Percentiles rank a stretch among this genome's conserved stretches.
phyloP scores from a whole-genome alignment of 192 early-diverging fungal species.

The Mortierella hygrophila region DNA sequence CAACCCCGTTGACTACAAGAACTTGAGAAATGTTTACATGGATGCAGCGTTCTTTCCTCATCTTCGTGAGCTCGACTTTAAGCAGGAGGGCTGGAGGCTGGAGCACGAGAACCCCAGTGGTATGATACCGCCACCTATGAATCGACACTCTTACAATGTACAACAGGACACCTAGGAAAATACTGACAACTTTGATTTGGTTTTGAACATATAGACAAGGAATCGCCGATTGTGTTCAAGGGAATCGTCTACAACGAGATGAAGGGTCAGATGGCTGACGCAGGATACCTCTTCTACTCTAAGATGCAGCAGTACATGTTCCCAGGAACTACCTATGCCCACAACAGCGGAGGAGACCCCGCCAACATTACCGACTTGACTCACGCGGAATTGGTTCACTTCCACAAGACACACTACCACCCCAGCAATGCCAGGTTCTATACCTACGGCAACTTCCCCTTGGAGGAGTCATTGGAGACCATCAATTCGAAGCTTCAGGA shows the following conservation, averaged over 20 bases:
- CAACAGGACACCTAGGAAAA: neutral
- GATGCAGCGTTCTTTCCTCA: constrained; percentile 89
- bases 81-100: constrained; percentile 95
- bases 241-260: constrained; percentile 99
- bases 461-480: constrained; percentile 79
- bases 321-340: constrained; percentile 83
- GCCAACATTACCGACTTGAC: constrained; percentile 88
- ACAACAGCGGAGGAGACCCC: constrained; percentile 94
- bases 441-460: constrained; percentile 88
- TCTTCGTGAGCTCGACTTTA: constrained; percentile 88
- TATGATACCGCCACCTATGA: neutral
- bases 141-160: constrained; percentile 26
- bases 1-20: constrained; percentile 89
- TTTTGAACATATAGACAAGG: constrained; percentile 58
- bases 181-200: neutral
- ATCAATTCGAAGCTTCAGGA: constrained; percentile 74
- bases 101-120: constrained; percentile 81
- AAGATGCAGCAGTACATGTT: constrained; percentile 87
- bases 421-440: constrained; percentile 94
- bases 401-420: constrained; percentile 90
- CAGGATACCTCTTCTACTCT: constrained; percentile 81
- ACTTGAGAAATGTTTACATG: constrained; percentile 92
- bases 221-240: constrained; percentile 85
- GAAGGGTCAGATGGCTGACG: constrained; percentile 90
- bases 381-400: constrained; percentile 82